phyloP scores from a whole-genome alignment of 768 basidiomycete species.

The Leccinum arenicola region DNA sequence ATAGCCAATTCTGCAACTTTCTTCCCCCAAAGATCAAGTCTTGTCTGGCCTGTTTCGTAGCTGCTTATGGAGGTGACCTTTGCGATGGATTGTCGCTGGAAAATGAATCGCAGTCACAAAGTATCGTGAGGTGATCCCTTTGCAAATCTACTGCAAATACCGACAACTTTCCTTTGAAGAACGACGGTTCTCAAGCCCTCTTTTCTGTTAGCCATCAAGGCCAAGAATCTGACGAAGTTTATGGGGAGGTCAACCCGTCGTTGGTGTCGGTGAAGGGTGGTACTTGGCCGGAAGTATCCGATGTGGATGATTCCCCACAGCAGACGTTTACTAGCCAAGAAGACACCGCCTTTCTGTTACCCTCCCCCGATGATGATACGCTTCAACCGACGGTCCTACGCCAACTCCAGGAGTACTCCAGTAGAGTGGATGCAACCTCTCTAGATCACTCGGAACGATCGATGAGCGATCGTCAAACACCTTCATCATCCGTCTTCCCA shows the following conservation, averaged over 20 bases:
- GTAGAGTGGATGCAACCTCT: conserved; percentile 1
- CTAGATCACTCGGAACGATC: conserved; percentile 1
- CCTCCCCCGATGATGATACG: conserved; percentile 1
- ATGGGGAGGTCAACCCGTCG: conserved; percentile 24
- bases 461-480: not conserved
- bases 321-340: conserved; percentile 1
- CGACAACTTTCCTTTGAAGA: conserved; percentile 20
- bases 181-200: not conserved
- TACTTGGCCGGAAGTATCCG: not conserved
- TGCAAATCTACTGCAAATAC: conserved; percentile 7
- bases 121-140: conserved; percentile 25
- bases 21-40: conserved; percentile 45
- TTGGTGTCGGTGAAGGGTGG: not conserved
- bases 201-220: not conserved
- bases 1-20: conserved; percentile 31
- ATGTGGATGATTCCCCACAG: not conserved
- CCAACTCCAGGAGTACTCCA: conserved; percentile 19
- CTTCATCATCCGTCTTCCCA: not conserved
- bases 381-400: conserved; percentile 10
- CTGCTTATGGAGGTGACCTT: conserved; percentile 48
- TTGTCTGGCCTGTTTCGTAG: conserved; percentile 45
- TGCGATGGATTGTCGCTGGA: conserved; percentile 41
- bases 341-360: conserved; percentile 9
- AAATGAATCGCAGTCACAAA: conserved; percentile 36
- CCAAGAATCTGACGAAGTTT: conserved; percentile 11